A percentile compares a stretch with the other conserved stretches of the same genome.
Evolutionary conservation across 2,329 filamentous ascomycete species (phyloP).

Genomic region (Orbilia blumenaviensis): DNA sequence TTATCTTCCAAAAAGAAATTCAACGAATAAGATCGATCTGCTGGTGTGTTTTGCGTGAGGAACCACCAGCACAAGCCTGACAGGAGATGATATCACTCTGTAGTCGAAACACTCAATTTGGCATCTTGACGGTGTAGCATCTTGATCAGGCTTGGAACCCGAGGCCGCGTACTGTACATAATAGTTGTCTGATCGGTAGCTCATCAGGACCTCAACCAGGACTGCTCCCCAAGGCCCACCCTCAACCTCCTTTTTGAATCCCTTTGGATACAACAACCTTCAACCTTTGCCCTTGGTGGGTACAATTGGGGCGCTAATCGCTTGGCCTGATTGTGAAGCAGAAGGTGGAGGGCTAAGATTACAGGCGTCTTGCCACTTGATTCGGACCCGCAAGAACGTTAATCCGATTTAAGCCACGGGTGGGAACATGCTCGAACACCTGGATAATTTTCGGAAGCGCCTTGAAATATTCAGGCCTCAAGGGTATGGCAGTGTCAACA

Average conservation of each 20-base stretch:
- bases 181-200: background rate
- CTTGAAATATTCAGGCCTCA: background rate
- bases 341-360: conserved; percentile 15
- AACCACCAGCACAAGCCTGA: too few species aligned
- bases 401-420: conserved; percentile 49
- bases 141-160: too few species aligned
- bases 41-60: too few species aligned
- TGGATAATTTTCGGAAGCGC: conserved; percentile 18
- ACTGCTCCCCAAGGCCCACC: background rate
- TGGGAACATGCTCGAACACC: too few species aligned
- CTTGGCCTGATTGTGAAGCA: conserved; percentile 17
- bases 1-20: conserved; percentile 6
- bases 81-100: background rate
- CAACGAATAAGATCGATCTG: too few species aligned
- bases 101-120: conserved; percentile 10
- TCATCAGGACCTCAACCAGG: too few species aligned
- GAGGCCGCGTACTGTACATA: too few species aligned
- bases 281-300: background rate
- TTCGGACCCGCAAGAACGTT: conserved; percentile 40
- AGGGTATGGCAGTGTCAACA: background rate
- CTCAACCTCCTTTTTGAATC: background rate
- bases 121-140: background rate
- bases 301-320: conserved; percentile 17
- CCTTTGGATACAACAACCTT: background rate
- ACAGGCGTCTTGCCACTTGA: conserved; percentile 27